Evolutionary conservation across 73 alveolate genomes (phyloP).

Genomic region (Tetrahymena thermophila): DNA sequence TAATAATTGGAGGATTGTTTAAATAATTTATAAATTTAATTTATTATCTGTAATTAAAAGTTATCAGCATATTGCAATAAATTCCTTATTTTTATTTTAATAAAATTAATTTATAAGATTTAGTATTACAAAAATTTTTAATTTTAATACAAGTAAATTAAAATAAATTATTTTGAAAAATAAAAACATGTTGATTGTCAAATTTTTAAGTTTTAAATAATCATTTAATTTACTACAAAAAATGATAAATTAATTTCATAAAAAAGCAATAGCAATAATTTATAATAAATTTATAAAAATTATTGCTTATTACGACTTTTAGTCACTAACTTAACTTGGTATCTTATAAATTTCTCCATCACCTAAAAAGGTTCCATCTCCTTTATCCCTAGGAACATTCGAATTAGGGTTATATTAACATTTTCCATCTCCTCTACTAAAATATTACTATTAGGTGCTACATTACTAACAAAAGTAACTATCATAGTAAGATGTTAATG

Average conservation of each 20-base stretch:
- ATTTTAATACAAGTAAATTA: too few relatives aligned
- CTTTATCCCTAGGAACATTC: neutral
- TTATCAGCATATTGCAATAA: too few relatives aligned
- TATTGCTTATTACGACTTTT: neutral
- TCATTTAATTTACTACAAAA: too few relatives aligned
- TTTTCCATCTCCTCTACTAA: neutral
- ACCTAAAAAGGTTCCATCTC: neutral
- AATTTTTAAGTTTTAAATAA: too few relatives aligned
- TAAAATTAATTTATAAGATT: too few relatives aligned
- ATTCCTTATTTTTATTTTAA: too few relatives aligned
- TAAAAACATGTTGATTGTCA: too few relatives aligned
- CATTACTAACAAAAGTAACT: neutral
- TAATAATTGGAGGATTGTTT: too few relatives aligned
- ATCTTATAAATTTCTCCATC: neutral
- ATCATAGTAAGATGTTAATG: neutral
- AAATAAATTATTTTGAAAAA: too few relatives aligned
- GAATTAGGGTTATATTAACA: neutral
- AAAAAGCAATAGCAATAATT: neutral
- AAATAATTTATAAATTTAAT: too few relatives aligned
- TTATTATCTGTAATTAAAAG: too few relatives aligned
- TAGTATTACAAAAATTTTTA: too few relatives aligned
- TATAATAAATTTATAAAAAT: neutral
- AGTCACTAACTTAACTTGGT: neutral
- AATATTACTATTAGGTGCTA: neutral
- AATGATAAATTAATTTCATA: neutral